phyloP scores from a whole-genome alignment of 495 filamentous ascomycete species.

The Penicillium fimorum region DNA sequence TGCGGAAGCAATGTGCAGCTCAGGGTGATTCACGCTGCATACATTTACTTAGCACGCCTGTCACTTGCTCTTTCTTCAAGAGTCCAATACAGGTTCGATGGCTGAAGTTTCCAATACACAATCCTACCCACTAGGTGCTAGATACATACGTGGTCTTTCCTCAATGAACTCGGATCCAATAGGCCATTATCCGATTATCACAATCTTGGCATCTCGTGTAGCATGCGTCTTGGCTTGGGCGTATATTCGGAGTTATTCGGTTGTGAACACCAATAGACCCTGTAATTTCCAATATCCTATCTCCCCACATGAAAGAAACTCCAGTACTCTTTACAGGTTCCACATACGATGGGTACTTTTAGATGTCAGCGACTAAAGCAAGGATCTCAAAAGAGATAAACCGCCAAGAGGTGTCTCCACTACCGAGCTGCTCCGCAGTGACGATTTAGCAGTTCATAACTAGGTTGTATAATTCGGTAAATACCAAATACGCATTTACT shows the following conservation, averaged over 20 bases:
- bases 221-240: conserved; percentile 1
- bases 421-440: conserved; percentile 1
- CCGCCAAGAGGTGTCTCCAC: neutral
- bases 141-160: neutral
- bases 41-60: neutral
- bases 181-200: conserved; percentile 7
- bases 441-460: neutral
- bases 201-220: conserved; percentile 4
- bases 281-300: neutral
- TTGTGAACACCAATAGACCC: neutral
- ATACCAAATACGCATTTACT: neutral
- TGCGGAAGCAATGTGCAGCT: conserved; percentile 1
- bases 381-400: neutral
- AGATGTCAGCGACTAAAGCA: neutral
- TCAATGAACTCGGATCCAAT: neutral
- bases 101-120: neutral
- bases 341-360: neutral
- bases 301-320: neutral
- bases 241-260: neutral
- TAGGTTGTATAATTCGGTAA: neutral
- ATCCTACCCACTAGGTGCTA: neutral
- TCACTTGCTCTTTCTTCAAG: neutral
- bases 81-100: neutral
- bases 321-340: neutral
- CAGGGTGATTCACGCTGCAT: conserved; percentile 3